Evolutionary conservation across 2,329 filamentous ascomycete genomes (phyloP).

Genomic region (Curvularia hawaiiensis): DNA sequence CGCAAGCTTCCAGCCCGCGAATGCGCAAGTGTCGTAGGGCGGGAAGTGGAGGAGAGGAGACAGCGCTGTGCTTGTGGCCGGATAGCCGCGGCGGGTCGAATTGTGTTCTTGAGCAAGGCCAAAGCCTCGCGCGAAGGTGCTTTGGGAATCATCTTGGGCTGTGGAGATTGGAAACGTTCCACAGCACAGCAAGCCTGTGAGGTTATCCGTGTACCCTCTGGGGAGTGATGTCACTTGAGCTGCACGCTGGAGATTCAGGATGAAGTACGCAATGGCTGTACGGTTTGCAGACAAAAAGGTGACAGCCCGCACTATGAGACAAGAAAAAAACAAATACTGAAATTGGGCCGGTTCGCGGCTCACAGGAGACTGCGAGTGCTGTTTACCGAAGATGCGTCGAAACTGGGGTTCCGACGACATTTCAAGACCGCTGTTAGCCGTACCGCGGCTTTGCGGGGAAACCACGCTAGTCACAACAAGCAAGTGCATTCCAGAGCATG

Average conservation of each 20-base stretch:
- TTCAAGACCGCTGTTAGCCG: constrained; percentile 34
- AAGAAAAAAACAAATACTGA: neutral
- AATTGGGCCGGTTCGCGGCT: constrained; percentile 4
- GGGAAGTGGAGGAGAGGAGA: constrained; percentile 20
- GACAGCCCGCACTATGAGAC: neutral
- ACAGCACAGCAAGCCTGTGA: neutral
- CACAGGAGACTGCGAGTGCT: constrained; percentile 4
- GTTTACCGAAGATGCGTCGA: constrained; percentile 26
- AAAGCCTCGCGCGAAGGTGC: constrained; percentile 44
- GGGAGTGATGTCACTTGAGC: neutral
- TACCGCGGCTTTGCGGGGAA: constrained; percentile 29
- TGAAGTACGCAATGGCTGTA: neutral
- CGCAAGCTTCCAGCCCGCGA: constrained; percentile 18
- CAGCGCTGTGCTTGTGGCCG: constrained; percentile 32
- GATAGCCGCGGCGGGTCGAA: constrained; percentile 32
- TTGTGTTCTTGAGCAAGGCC: constrained; percentile 39
- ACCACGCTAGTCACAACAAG: constrained; percentile 14
- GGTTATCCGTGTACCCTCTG: neutral
- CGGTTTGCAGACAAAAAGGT: neutral
- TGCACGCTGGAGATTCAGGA: neutral
- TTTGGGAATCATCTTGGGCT: constrained; percentile 37
- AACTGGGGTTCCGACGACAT: constrained; percentile 26
- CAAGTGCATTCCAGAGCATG: constrained; percentile 8
- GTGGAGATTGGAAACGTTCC: neutral
- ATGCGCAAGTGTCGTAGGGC: constrained; percentile 22